phyloP scores from a whole-genome alignment of 2,329 filamentous ascomycete genomes.

The Sclerotinia sclerotiorum region DNA sequence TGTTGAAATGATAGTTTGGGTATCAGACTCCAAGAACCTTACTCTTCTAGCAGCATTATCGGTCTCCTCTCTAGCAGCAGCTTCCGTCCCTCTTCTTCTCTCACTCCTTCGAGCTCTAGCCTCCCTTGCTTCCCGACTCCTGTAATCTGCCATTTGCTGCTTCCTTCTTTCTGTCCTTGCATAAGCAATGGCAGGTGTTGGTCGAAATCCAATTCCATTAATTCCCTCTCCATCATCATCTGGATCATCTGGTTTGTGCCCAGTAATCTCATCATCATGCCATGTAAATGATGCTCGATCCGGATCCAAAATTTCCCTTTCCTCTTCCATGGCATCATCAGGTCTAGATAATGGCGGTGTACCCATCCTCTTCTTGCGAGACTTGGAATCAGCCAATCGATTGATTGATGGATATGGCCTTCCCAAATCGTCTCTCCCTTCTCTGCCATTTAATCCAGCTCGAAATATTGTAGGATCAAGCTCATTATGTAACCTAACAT shows the following conservation, averaged over 20 bases:
- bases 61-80: conserved; percentile 27
- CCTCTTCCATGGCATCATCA: conserved; percentile 21
- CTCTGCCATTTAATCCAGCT: conserved; percentile 25
- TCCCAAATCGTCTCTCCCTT: conserved; percentile 25
- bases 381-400: conserved; percentile 37
- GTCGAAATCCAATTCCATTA: conserved; percentile 67
- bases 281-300: conserved; percentile 60
- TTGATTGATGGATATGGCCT: conserved; percentile 38
- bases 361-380: conserved; percentile 34
- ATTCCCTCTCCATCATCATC: conserved; percentile 68
- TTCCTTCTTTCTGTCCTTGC: conserved; percentile 56
- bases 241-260: conserved; percentile 62
- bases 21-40: conserved; percentile 35
- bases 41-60: conserved; percentile 35
- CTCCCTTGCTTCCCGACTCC: conserved; percentile 60
- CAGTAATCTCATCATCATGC: conserved; percentile 67
- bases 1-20: conserved; percentile 25
- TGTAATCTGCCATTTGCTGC: conserved; percentile 63
- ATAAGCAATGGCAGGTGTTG: conserved; percentile 60
- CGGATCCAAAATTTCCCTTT: conserved; percentile 30
- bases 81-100: conserved; percentile 44
- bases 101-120: conserved; percentile 57
- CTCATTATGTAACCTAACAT: conserved; percentile 30
- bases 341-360: conserved; percentile 32
- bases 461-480: conserved; percentile 38